Evolutionary conservation across 192 early-diverging fungal species (phyloP), one percentile per base, ranked within the genome.

Genomic region (Coemansia reversa): DNA sequence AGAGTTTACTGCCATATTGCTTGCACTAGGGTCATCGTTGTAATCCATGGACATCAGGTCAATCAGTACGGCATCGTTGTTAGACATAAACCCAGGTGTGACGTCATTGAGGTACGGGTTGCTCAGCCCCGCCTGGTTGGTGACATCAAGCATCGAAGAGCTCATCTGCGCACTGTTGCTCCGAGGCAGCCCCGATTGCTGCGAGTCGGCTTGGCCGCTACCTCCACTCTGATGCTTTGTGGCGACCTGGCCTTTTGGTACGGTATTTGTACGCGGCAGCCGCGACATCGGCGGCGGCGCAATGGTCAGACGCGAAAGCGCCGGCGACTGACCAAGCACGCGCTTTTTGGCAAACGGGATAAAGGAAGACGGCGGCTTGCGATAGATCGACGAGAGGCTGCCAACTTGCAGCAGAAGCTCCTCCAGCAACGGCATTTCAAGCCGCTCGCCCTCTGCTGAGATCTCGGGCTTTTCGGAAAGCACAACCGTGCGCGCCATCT

Each of bases 381-480:
- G 92, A 67, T 95, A 95, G 25, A 99, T 88, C 20, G 93, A 91
- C 11, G 95, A 88, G 39, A 99, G 84, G 7, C 86, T 92, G 16
- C 90, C 90, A 33, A 99, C 86, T 62, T 98, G 86, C 35, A 93
- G 76, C 19, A 97, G 73, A 19, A 99, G 77, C 66, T 97, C 94
- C 51, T 96, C 90, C 27, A 99, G 81, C 22, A 99, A 72, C 20
- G 82, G 79, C 30, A 84, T 84, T 51, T 95, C 93, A 59, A 99
- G 84, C 58, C 93, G 92, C 68, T 99, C 95, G 51, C 92, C 92
- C 74, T 98, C 94, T 23, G 92, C 92, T 8, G 93, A 90, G 55
- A 99, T 98, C 56, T 91, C 84, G 12, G 96, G 95, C 67, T 94
- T 98, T 47, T 97, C 94, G 9, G 91, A 89, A 18, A 99, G 80